Evolutionary conservation across 2,329 filamentous ascomycete species (phyloP).

Genomic region (Pseudocercospora macadamiae): DNA sequence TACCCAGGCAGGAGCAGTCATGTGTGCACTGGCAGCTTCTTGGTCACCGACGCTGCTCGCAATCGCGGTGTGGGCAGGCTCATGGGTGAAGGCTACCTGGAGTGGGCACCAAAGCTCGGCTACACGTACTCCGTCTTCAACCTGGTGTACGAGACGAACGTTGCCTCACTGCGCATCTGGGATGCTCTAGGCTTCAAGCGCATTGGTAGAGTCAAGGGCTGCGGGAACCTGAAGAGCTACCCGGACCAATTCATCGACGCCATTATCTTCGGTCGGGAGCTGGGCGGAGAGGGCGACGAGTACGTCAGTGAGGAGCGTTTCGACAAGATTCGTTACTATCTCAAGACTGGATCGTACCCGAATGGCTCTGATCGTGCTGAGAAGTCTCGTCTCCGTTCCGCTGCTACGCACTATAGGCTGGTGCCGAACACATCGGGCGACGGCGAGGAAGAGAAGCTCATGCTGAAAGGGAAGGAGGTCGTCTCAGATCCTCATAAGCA

Average conservation of each 20-base stretch:
- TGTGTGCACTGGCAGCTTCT: conserved; percentile 69
- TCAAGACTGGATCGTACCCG: conserved; percentile 92
- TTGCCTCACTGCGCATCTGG: conserved; percentile 88
- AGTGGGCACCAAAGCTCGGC: conserved; percentile 62
- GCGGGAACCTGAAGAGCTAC: conserved; percentile 53
- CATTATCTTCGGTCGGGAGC: conserved; percentile 64
- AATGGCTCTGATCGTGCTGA: conserved; percentile 91
- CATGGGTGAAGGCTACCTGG: conserved; percentile 57
- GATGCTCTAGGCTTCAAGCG: conserved; percentile 90
- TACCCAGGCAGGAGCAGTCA: conserved; percentile 90
- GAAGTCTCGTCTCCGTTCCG: conserved; percentile 90
- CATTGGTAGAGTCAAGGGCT: conserved; percentile 73
- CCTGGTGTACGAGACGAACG: conserved; percentile 90
- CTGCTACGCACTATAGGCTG: conserved; percentile 93
- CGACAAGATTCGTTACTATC: conserved; percentile 97
- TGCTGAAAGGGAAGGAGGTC: conserved; percentile 98
- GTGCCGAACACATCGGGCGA: conserved; percentile 52
- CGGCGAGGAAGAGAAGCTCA: conserved; percentile 70
- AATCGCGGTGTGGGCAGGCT: conserved; percentile 55
- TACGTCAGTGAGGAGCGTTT: conserved; percentile 93
- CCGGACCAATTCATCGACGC: conserved; percentile 53
- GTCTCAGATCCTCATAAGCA: conserved; percentile 87
- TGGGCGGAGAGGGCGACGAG: conserved; percentile 70
- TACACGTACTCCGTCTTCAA: conserved; percentile 95
- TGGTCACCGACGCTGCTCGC: conserved; percentile 52